Base-by-base conservation (phyloP, 345 rosid species). In the Euphorbia peplus region DNA sequence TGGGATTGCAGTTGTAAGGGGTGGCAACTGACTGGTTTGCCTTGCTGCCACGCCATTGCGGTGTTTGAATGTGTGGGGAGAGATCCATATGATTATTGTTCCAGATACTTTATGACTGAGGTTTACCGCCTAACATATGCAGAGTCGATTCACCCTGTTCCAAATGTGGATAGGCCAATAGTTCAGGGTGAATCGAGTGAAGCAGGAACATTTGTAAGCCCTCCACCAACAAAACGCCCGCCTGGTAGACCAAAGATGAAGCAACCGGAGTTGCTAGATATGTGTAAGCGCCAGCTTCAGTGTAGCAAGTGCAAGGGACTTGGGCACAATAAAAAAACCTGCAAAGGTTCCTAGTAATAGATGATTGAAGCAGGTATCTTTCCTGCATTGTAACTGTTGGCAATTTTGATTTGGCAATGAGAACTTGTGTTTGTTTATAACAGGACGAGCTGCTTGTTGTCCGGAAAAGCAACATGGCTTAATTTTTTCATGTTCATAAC, bases 271-370 rank as follows among this genome's bases (percentile, higher is more conserved):
- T 80, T 87, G 10, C 51, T 81, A 5, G 98, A 88, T 47, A 76
- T 89, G 53, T 81, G 81, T 16, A 93, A 85, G 72, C 86, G 97
- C 63, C 93, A 89, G 79, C 91, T 91, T 25, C 98, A 93, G 63
- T 93, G 98, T 79, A 93, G 98, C 86, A 85, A 82, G 79, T 93
- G 98, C 88, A 93, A 93, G 82, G 96, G 98, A 28, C 83, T 91
- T 57, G 98, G 97, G 64, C 98, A 93, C 78, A 93, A 93, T 76
- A 91, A 91, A 82, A 87, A 86, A 76, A 93, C 98, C 2, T 93
- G 98, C 89, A 88, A 80, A 84, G 87, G 73, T 65, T 57, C 80
- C 35, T 78, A 80, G 84, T 41, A 5, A 32, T 69, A 26, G 52
- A 41, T 70, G 39, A 73, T 52, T 62, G 41, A 68, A 61, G 76